Base-by-base conservation (phyloP, 1,284 basidiomycete genomes). In the Somion occarium region DNA sequence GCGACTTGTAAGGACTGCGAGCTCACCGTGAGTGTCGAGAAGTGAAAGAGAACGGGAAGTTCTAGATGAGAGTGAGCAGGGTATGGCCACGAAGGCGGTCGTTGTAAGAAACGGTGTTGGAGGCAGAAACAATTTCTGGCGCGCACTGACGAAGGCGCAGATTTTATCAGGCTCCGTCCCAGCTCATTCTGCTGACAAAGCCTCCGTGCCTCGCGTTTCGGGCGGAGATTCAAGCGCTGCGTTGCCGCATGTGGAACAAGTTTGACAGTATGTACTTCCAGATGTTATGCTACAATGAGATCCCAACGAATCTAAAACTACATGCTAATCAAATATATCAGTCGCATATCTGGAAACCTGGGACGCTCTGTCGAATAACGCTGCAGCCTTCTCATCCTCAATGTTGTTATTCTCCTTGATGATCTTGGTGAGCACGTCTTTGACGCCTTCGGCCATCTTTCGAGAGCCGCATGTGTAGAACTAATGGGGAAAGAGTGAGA, bases 381-480 rank as follows among this genome's bases (percentile, higher is more conserved):
- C 60, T 0, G 56, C 60, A 9, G 66, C 66, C 30, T 66, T 58
- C 12, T 58, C 59, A n/a, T 67, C 63, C 41, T 61, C 58, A 23
- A 59, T 56, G 1, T 59, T 53, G 2, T 60, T 55, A 9, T 53
- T 42, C 20, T 66, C 64, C 51, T 68, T 65, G 53, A 76, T 67
- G 15, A 75, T 66, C 19, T 70, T 62, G 9, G 70, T 66, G 3
- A 72, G 64, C 13, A 62, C 63, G 4, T 63, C 60, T 54, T 70
- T 72, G 47, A 76, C 64, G 0, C 71, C 74, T 27, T 66, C 66
- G 1, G 74, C 70, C 18, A 73, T 63, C 37, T 61, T 62, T 11
- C 68, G 64, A 0, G 72, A 73, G 3, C 78, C 76, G 54, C 78
- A 80, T 1, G 74, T 73, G 60, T 71, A 80, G 58, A 76, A 73